phyloP scores from a whole-genome alignment of 257 asterid genomes.

The Solanum pinnatisectum region DNA sequence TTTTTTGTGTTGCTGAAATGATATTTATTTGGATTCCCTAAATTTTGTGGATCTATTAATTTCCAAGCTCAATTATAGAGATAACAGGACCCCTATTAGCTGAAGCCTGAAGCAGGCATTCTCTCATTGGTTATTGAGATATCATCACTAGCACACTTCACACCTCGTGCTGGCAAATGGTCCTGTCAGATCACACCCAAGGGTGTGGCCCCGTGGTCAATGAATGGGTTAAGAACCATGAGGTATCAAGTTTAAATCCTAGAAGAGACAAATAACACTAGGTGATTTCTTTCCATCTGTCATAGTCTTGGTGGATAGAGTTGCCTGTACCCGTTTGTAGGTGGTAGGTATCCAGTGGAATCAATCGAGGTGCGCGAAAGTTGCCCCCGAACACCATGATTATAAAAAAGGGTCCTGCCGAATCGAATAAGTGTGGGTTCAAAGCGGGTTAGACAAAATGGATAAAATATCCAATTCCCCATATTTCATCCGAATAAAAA shows the following conservation, averaged over 20 bases:
- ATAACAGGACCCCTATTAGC: not conserved
- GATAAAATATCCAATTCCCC: not conserved
- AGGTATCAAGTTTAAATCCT: not conserved
- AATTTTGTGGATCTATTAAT: not conserved
- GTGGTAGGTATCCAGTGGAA: not conserved
- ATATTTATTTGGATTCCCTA: not conserved
- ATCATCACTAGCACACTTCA: not conserved
- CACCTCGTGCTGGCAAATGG: not conserved
- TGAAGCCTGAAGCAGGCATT: not conserved
- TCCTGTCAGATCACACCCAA: not conserved
- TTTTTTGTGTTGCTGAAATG: not conserved
- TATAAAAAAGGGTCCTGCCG: not conserved
- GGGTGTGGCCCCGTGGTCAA: not conserved
- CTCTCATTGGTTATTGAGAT: not conserved
- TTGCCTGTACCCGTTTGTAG: not conserved
- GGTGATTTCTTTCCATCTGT: not conserved
- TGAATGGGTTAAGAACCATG: not conserved
- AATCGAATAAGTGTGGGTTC: not conserved
- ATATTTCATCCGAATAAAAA: not conserved
- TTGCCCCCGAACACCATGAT: not conserved
- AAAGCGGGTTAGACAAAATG: not conserved
- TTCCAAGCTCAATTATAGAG: not conserved
- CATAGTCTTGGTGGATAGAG: not conserved
- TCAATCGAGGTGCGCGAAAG: not conserved
- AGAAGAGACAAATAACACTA: not conserved